Evolutionary conservation across 1,284 basidiomycete species (phyloP), one percentile per base, ranked within the genome.

Genomic region (Puccinia horiana): DNA sequence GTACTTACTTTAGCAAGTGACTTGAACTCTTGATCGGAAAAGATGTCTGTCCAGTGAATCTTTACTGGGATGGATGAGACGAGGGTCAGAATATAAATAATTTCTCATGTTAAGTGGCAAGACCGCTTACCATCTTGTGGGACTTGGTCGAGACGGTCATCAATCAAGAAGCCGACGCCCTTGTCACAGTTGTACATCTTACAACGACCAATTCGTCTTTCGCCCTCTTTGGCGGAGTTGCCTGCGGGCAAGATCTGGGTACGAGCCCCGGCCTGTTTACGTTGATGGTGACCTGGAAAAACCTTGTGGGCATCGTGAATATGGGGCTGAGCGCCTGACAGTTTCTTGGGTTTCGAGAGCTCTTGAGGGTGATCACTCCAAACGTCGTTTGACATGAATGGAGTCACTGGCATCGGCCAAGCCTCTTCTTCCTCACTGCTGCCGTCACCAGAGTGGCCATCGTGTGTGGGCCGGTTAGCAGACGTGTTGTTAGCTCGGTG

Each of bases 141-240:
- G 16, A 82, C 80, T 67, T 75, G 58, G 23, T 65, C 61, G 18
- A 76, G 47, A 42, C 72, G 69, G 44, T 82, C 80, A 69, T 82
- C 80, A 47, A 82, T 82, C 61, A 82, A 82, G 47, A 82, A 82
- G 23, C 80, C 80, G 8, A 82, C 80, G 32, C 80, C 80, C 35
- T 82, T 82, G 32, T 82, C 80, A 35, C 80, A 82, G 40, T 82
- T 82, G 18, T 82, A 82, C 80, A 82, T 82, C 63, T 82, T 82
- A 52, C 80, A 82, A 26, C 80, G 72, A 8, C 80, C 80, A 18
- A 82, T 73, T n/a, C 80, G n/a, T 54, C 80, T 37, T 16, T 82
- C 70, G 14, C 80, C 80, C 58, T 82, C 80, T 35, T 76, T 82
- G 49, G 80, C 80, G 3, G 44, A 47, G 63, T n/a, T 74, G 6